Percentiles rank a stretch among this genome's conserved stretches.
phyloP scores from a whole-genome alignment of 306 rosid species.

The Lathyrus tuberosus region DNA sequence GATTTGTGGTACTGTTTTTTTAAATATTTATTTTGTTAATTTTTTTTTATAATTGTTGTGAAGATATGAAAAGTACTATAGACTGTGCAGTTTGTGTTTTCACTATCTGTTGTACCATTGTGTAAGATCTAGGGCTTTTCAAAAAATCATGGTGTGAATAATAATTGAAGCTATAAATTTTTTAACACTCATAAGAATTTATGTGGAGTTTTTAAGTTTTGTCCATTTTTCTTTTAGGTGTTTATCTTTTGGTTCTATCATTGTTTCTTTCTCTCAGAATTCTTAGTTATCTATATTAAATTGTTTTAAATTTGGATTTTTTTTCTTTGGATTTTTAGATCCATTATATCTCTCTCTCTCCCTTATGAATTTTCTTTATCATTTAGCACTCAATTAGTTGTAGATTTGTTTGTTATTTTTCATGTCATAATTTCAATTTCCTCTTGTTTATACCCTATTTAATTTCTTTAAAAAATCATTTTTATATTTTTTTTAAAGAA shows the following conservation, averaged over 20 bases:
- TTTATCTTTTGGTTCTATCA: slow-evolving; percentile 50
- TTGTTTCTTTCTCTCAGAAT: slow-evolving; percentile 23
- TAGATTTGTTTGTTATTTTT: too few species aligned
- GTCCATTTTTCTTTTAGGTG: slow-evolving; percentile 43
- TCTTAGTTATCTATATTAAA: background rate
- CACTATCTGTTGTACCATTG: slow-evolving; percentile 53
- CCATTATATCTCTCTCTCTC: background rate
- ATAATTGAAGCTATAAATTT: background rate
- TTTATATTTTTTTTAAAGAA: too few species aligned
- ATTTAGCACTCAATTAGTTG: background rate
- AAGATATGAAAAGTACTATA: too few species aligned
- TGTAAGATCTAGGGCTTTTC: slow-evolving; percentile 56
- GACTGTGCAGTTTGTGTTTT: background rate
- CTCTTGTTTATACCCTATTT: too few species aligned
- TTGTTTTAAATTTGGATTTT: background rate
- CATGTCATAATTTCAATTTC: too few species aligned
- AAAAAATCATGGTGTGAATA: slow-evolving; percentile 10
- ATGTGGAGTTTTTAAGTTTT: slow-evolving; percentile 24
- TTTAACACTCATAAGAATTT: background rate
- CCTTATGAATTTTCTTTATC: background rate
- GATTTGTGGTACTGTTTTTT: too few species aligned
- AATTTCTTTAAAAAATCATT: too few species aligned
- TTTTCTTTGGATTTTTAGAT: background rate
- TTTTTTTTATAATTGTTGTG: too few species aligned
- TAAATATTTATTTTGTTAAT: too few species aligned